A percentile compares a stretch with the other conserved stretches of the same genome.
Evolutionary conservation across 192 early-diverging fungal genomes (phyloP).

Genomic region (Coemansia guatemalensis): DNA sequence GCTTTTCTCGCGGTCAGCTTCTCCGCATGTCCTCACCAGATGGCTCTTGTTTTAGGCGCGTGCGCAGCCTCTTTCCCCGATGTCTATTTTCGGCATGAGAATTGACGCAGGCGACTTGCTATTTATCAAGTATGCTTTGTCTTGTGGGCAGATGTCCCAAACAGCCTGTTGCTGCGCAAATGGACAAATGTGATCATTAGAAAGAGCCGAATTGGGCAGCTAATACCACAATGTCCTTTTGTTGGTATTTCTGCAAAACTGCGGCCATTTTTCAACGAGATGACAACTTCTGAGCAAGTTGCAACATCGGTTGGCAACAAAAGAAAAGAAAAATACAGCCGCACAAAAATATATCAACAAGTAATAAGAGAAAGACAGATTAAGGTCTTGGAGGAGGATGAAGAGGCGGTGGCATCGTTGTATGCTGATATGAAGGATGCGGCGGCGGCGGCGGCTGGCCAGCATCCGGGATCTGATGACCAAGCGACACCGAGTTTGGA

Average conservation of each 20-base stretch:
- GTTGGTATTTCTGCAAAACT: neutral
- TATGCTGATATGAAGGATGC: constrained; percentile 3
- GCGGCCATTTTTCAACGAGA: neutral
- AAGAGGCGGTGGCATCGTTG: constrained; percentile 6
- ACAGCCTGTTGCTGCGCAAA: neutral
- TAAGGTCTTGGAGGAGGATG: neutral
- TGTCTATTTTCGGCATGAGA: neutral
- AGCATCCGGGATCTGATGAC: neutral
- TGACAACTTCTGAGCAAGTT: neutral
- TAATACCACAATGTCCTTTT: neutral
- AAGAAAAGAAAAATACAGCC: neutral
- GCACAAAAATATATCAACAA: constrained; percentile 11
- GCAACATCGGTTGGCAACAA: neutral
- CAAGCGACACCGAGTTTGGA: neutral
- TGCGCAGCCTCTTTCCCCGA: neutral
- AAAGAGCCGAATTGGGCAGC: neutral
- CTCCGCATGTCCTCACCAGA: neutral
- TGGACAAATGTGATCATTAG: neutral
- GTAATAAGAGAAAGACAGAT: neutral
- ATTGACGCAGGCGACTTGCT: neutral
- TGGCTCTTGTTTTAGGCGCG: neutral
- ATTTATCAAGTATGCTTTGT: neutral
- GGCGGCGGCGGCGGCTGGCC: neutral
- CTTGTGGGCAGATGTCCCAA: neutral
- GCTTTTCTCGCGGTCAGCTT: neutral